Evolutionary conservation across 192 early-diverging fungal species (phyloP).

Genomic region (Phlyctochytrium bullatum): DNA sequence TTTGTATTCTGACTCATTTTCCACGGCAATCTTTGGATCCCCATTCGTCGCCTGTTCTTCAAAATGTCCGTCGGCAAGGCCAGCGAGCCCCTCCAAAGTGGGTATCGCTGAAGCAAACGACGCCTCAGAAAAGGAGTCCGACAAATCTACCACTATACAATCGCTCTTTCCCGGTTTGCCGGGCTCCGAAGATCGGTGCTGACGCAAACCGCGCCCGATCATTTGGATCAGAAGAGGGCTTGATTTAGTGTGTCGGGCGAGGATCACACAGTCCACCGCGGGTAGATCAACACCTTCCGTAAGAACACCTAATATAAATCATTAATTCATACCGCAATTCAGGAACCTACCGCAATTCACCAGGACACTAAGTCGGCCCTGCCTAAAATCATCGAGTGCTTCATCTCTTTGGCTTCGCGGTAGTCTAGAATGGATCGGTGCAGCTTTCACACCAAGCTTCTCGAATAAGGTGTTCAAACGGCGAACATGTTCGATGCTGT

Average conservation of each 20-base stretch:
- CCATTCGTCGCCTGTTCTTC: too few relatives aligned
- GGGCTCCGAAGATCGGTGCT: slow-evolving; percentile 11
- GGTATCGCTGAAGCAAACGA: background rate
- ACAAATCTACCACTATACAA: slow-evolving; percentile 84
- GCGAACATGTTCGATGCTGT: slow-evolving; percentile 74
- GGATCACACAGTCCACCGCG: slow-evolving; percentile 79
- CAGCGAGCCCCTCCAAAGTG: background rate
- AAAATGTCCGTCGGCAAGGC: too few relatives aligned
- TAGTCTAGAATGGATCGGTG: slow-evolving; percentile 55
- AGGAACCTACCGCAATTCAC: slow-evolving; percentile 96
- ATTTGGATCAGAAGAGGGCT: slow-evolving; percentile 91
- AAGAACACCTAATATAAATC: too few relatives aligned
- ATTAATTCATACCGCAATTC: slow-evolving; percentile 16
- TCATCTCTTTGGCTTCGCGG: slow-evolving; percentile 46
- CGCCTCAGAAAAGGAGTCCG: slow-evolving; percentile 53
- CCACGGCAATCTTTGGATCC: too few relatives aligned
- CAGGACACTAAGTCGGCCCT: slow-evolving; percentile 66
- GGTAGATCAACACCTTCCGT: slow-evolving; percentile 86
- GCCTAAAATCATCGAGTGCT: slow-evolving; percentile 61
- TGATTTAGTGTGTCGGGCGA: slow-evolving; percentile 83
- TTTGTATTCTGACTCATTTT: too few relatives aligned
- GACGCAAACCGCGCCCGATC: slow-evolving; percentile 88
- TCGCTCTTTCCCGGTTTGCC: slow-evolving; percentile 65
- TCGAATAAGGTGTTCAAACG: slow-evolving; percentile 55
- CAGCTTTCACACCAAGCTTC: slow-evolving; percentile 39